Base-by-base conservation (phyloP, 2,329 filamentous ascomycete species). In the Fusarium sp. region DNA sequence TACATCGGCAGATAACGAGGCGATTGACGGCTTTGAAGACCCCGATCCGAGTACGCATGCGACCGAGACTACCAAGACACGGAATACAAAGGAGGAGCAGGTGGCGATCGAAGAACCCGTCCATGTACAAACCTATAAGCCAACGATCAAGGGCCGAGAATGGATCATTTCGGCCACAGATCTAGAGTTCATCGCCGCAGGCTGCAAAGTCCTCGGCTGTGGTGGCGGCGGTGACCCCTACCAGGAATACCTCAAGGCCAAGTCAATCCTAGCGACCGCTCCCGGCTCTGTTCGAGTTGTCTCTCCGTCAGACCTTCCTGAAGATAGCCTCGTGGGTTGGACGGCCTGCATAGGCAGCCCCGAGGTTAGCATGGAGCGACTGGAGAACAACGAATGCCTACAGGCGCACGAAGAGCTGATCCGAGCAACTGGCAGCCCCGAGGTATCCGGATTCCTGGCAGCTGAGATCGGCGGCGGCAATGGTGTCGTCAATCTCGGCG, bases 161-260 rank as follows among this genome's bases (percentile, higher is more conserved):
- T 90, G 88, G 88, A 84, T 85, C 64, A 76, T 90, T 44, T 86
- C 82, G 24, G 86, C 88, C 73, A 86, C 85, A 0, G 89, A 90
- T 75, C 79, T 90, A 7, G 76, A 80, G 46, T 90, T 86, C 78
- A 85, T 90, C 31, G 80, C 85, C 0, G 85, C 83, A 12, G 88
- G 88, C 4, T 88, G 87, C 75, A 88, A 89, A 64, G 86, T 90
- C 60, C 82, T 90, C 0, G 88, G 87, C 5, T 88, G 86, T 1
- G 88, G 88, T 40, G 88, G 88, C 17, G 88, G 88, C 20, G 88
- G 88, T 2, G 84, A 82, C 5, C 85, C 87, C 8, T 87, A 87
- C 69, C 77, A 85, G 8, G 81, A 83, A 42, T 84, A 85, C 78
- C 81, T 89, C 16, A 84, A 51, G 11, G 84, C 11, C 80, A 89